Evolutionary conservation across 2,329 filamentous ascomycete genomes (phyloP).

Genomic region (Pseudogymnoascus sp.): DNA sequence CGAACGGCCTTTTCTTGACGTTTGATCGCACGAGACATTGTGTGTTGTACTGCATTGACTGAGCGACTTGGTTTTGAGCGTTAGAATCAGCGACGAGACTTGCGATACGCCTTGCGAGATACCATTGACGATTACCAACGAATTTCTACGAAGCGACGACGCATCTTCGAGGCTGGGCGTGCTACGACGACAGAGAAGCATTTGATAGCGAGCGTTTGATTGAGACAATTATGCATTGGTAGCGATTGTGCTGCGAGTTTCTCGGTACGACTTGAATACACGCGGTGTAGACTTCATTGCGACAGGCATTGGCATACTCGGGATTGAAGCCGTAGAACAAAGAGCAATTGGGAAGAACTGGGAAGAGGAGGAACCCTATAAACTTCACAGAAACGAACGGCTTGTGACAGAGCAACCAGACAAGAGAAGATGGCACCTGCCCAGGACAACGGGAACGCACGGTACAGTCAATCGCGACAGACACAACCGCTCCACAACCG

Average conservation of each 20-base stretch:
- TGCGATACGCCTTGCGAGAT: not conserved
- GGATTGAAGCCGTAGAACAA: not conserved
- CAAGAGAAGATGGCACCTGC: not conserved
- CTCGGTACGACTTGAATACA: not conserved
- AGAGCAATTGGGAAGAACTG: not conserved
- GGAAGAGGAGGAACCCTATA: not conserved
- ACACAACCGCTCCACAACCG: not conserved
- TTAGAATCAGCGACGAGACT: not conserved
- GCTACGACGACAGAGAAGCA: not conserved
- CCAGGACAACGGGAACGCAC: not conserved
- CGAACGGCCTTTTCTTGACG: not conserved
- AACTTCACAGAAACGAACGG: not conserved
- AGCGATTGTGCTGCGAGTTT: not conserved
- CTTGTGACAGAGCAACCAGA: not conserved
- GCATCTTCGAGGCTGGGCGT: not conserved
- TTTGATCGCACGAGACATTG: not conserved
- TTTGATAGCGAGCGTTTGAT: not conserved
- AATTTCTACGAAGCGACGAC: not conserved
- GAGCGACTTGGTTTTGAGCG: not conserved
- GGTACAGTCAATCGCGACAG: slow-evolving; percentile 2
- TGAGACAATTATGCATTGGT: not conserved
- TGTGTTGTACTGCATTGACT: not conserved
- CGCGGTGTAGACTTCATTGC: not conserved
- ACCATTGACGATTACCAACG: not conserved
- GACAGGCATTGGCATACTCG: not conserved